Evolutionary conservation across 129 eudicot genomes (phyloP).

Genomic region (Tagetes erecta): DNA sequence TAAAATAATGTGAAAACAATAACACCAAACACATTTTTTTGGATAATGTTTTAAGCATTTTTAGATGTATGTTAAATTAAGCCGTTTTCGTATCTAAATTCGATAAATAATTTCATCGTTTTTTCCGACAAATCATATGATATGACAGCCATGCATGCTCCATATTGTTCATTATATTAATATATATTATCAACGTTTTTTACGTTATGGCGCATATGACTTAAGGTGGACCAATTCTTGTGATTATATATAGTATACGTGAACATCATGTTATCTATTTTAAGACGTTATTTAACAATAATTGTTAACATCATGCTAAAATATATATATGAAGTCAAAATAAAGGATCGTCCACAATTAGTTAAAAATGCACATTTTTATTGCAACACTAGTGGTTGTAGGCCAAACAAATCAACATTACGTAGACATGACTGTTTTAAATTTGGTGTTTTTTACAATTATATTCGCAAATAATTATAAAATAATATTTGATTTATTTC

Average conservation of each 20-base stretch:
- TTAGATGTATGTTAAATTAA: neutral
- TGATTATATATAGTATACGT: neutral
- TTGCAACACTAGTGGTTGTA: constrained; percentile 16
- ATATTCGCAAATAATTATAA: neutral
- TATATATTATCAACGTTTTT: neutral
- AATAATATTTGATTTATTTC: neutral
- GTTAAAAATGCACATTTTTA: neutral
- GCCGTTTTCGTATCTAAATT: neutral
- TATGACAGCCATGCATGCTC: constrained; percentile 1
- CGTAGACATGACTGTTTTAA: constrained; percentile 11
- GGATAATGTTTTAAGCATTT: neutral
- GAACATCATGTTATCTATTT: constrained; percentile 1
- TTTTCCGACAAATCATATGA: neutral
- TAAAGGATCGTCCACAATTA: constrained; percentile 3
- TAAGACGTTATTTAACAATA: constrained; percentile 1
- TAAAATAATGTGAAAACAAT: no score
- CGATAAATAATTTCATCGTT: neutral
- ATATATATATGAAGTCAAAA: constrained; percentile 11
- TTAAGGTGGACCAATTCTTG: neutral
- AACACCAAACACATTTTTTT: neutral
- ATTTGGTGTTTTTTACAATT: neutral
- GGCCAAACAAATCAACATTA: constrained; percentile 28
- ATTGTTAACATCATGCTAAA: neutral
- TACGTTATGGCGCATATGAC: neutral
- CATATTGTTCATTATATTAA: neutral